Conservation (phyloP, 1,284 basidiomycete genomes). For the Microbotryum violaceum region DNA sequence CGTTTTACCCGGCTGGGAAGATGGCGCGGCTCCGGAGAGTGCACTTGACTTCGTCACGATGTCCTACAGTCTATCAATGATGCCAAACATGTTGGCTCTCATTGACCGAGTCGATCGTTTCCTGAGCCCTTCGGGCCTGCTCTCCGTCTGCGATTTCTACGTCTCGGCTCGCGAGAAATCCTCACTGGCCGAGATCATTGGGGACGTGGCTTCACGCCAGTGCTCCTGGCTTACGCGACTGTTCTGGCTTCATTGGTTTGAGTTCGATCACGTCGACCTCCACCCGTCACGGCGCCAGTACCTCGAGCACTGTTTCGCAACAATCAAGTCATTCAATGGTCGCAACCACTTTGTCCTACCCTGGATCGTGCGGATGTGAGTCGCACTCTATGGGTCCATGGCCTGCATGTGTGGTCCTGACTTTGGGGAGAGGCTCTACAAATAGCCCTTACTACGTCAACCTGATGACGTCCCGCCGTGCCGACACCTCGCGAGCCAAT, state of each 20-base stretch:
- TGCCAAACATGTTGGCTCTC: slow-evolving; percentile 23
- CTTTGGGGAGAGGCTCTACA: not conserved
- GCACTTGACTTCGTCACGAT: slow-evolving; percentile 58
- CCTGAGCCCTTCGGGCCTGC: slow-evolving; percentile 59
- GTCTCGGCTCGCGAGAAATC: slow-evolving; percentile 57
- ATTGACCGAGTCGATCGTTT: slow-evolving; percentile 61
- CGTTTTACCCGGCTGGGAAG: slow-evolving; percentile 50
- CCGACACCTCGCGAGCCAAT: slow-evolving; percentile 53
- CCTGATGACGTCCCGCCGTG: slow-evolving; percentile 22
- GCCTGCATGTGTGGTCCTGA: not conserved
- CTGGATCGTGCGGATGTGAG: slow-evolving; percentile 57
- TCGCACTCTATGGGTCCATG: slow-evolving; percentile 32
- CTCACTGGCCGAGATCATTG: slow-evolving; percentile 51
- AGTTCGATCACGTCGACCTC: slow-evolving; percentile 66
- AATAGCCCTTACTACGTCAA: slow-evolving; percentile 56
- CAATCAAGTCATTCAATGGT: slow-evolving; percentile 42
- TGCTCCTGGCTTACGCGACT: slow-evolving; percentile 65
- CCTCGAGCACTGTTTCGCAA: slow-evolving; percentile 73
- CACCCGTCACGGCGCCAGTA: slow-evolving; percentile 59
- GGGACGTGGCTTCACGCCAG: slow-evolving; percentile 56
- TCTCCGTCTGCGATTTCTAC: slow-evolving; percentile 73
- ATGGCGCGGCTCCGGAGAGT: slow-evolving; percentile 50
- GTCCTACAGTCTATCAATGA: slow-evolving; percentile 58
- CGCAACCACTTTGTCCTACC: slow-evolving; percentile 64
- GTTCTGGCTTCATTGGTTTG: slow-evolving; percentile 76